Evolutionary conservation across 305 asterid genomes (phyloP).

Genomic region (Nicotiana rustica): DNA sequence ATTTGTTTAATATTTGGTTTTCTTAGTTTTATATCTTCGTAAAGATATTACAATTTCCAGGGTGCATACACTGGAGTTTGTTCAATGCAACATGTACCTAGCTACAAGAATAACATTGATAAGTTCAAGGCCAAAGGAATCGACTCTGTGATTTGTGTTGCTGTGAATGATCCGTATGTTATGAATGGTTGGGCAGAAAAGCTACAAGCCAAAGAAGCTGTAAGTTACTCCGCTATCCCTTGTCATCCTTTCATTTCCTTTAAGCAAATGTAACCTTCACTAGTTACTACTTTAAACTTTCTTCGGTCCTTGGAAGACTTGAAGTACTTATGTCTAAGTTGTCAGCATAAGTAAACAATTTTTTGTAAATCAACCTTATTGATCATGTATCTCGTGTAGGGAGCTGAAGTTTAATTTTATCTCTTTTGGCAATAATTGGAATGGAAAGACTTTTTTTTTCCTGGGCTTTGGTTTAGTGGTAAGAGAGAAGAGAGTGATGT

Average conservation of each 20-base stretch:
- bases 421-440: conserved; percentile 10
- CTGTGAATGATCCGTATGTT: conserved; percentile 88
- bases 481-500: neutral
- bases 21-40: conserved; percentile 17
- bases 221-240: conserved; percentile 49
- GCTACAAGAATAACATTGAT: conserved; percentile 79
- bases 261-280: conserved; percentile 4
- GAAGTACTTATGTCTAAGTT: neutral
- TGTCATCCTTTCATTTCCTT: neutral
- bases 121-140: conserved; percentile 88
- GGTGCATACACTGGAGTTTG: conserved; percentile 98
- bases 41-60: conserved; percentile 43
- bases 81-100: conserved; percentile 83
- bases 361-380: conserved; percentile 1
- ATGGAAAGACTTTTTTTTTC: neutral
- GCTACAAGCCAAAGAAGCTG: conserved; percentile 80
- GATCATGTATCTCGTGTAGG: neutral
- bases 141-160: conserved; percentile 86
- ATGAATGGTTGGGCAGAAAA: conserved; percentile 94
- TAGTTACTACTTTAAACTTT: neutral
- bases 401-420: conserved; percentile 1
- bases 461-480: neutral
- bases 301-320: neutral
- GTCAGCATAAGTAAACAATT: neutral
- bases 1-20: neutral